A percentile compares a stretch with the other conserved stretches of the same genome.
These are phyloP conservation scores for Rhizomucor pusillus DNA, from an alignment of 371 early-diverging fungal genomes.

Conservation along the genomic window DNA sequence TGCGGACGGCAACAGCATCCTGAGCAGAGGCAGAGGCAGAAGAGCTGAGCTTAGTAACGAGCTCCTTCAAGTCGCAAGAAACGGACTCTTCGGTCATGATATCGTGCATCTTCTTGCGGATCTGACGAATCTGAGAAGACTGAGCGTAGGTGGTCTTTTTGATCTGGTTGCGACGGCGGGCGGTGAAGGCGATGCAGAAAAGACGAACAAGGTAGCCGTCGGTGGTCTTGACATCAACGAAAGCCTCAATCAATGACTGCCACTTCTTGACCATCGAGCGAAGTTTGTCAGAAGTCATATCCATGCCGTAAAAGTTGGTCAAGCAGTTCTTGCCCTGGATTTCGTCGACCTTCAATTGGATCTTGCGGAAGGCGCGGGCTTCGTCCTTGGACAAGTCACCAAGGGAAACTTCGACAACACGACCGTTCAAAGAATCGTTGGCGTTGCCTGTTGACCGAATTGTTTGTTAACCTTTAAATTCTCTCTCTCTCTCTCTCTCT, in stretches of 20 bases:
- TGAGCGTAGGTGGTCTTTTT: conserved; percentile 99
- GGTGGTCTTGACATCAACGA: conserved; percentile 99
- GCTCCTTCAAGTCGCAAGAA: conserved; percentile 93
- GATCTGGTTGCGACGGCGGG: conserved; percentile 93
- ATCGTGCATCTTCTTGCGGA: conserved; percentile 99
- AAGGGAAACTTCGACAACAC: conserved; percentile 98
- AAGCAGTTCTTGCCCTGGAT: conserved; percentile 98
- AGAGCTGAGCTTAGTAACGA: conserved; percentile 94
- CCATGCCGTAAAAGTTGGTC: conserved; percentile 99
- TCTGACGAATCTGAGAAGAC: conserved; percentile 95
- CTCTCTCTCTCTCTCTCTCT: background rate
- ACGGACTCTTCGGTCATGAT: conserved; percentile 92
- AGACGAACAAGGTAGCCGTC: conserved; percentile 99
- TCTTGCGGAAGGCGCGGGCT: conserved; percentile 96
- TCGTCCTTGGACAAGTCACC: conserved; percentile 98
- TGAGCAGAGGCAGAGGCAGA: conserved; percentile 49
- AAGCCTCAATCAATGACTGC: conserved; percentile 96
- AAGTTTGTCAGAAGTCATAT: conserved; percentile 99
- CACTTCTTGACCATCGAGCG: conserved; percentile 99
- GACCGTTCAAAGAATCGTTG: conserved; percentile 94
- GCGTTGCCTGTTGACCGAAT: conserved; percentile 72
- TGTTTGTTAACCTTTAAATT: background rate
- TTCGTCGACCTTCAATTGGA: conserved; percentile 98
- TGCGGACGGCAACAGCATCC: conserved; percentile 92
- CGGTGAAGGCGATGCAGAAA: conserved; percentile 98